A percentile compares a stretch with the other conserved stretches of the same genome.
phyloP scores from a whole-genome alignment of 2,329 filamentous ascomycete genomes.

The Botrytis aclada region DNA sequence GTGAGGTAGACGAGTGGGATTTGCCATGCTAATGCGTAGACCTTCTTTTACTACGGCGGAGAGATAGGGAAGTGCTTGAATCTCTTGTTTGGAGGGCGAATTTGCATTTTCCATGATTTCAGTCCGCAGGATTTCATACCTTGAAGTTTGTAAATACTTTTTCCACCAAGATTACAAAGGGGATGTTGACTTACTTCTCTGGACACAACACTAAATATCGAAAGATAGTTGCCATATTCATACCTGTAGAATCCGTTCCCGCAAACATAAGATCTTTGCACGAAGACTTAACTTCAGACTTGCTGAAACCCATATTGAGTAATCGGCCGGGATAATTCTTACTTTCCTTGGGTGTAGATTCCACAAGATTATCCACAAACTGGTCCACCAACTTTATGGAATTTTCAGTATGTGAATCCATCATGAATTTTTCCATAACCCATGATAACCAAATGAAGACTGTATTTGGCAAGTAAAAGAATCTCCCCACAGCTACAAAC shows the following conservation, averaged over 20 bases:
- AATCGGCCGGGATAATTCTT: conserved; percentile 49
- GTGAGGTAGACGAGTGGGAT: conserved; percentile 49
- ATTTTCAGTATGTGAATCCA: conserved; percentile 39
- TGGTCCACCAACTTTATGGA: conserved; percentile 41
- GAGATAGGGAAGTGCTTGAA: conserved; percentile 44
- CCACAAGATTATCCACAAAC: conserved; percentile 43
- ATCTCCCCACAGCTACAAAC: conserved; percentile 52
- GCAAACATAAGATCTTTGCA: conserved; percentile 55
- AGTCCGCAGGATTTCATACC: conserved; percentile 38
- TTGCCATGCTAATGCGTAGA: conserved; percentile 50
- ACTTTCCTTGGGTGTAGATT: conserved; percentile 35
- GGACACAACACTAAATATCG: conserved; percentile 46
- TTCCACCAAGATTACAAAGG: neutral
- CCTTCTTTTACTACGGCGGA: conserved; percentile 49
- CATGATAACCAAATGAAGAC: conserved; percentile 39
- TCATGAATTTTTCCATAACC: conserved; percentile 39
- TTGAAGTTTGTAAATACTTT: conserved; percentile 18
- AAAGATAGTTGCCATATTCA: conserved; percentile 48
- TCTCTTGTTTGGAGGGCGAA: conserved; percentile 32
- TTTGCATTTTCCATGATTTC: conserved; percentile 37
- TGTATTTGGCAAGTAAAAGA: conserved; percentile 50
- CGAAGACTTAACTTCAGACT: conserved; percentile 47
- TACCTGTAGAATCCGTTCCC: conserved; percentile 52
- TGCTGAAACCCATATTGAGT: conserved; percentile 43
- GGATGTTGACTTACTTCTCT: conserved; percentile 37